Evolutionary conservation across 148 eudicot species (phyloP), one percentile per base, ranked within the genome.

Genomic region (Camellia lanceoleosa): DNA sequence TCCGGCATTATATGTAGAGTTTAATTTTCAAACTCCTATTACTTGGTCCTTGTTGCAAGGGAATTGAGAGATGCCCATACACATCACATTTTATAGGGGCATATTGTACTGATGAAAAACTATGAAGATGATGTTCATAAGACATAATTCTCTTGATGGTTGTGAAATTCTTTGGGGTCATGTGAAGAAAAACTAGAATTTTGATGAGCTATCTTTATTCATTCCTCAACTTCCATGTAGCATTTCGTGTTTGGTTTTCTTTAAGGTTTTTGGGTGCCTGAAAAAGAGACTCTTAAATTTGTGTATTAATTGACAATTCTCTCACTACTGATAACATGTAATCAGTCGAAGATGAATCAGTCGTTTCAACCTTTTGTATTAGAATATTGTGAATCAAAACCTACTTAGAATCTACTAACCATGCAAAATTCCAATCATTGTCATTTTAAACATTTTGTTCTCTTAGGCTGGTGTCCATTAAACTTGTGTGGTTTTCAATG

Each of bases 381-480:
- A 42, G 47, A 11, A 30, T 38, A 30, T 56, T 56, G 49, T 7
- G 7, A 74, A 30, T 20, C 4, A 9, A 51, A 49, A 49, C 19
- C 71, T n/a, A 42, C 46, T 54, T 30, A 30, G 46, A 15, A 65
- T 65, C 60, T 49, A 15, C 8, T 16, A 51, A 51, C 61, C 49
- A 30, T 30, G 79, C 23, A 51, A 65, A 49, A 64, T 41, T 30
- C 47, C 16, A 18, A 16, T 30, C 4, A 1, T 65, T 19, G 38
- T 3, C 46, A 14, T 62, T 19, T 13, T 55, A 15, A 42, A 11
- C n/a, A 55, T 62, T 13, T 3, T 77, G 51, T 2, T 58, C 42
- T 20, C 18, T 74, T 10, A 77, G 51, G 60, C 5, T 62, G 30
- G n/a, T 46, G 59, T 71, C 61, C 49, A 16, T 78, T 61, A 77